Base-by-base conservation (phyloP, 1,139 yeast genomes). In the Candida sp. region DNA sequence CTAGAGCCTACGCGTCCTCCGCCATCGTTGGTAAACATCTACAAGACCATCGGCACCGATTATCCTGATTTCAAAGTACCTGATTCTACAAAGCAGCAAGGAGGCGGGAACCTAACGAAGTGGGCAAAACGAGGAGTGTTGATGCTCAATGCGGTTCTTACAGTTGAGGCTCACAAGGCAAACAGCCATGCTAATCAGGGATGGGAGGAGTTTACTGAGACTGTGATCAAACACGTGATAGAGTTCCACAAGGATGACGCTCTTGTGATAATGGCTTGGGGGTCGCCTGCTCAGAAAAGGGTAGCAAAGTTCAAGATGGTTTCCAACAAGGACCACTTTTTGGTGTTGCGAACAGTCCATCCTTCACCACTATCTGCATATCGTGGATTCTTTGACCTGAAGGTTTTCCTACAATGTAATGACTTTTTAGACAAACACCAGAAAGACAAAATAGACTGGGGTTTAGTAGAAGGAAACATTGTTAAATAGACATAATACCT, bases 41-140 rank as follows among this genome's bases (percentile, higher is more conserved):
- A 88, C 75, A 94, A 92, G 64, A 86, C 91, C 11, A 69, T 94
- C 17, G 72, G 78, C 48, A 78, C 75, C 34, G 96, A 92, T 65
- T 94, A 85, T 61, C 89, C 96, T 0, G 83, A 84, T 17, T 92
- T 90, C 61, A 69, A 68, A 48, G 68, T 78, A 2, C 94, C 96
- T 0, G 69, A 71, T 11, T 74, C 72, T 54, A 68, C 69, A 5
- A 71, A 69, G 9, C 62, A 48, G 7, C 74, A 75, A 1, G 78
- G 79, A 7, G 80, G 80, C 4, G 97, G 97, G 0, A 85, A 89
- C 57, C 72, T 94, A 52, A 84, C 90, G 0, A 77, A 80, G 44
- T 96, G 99, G 99, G 92, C 98, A 2, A 63, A 80, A 47, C 86
- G 88, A 58, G 99, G 99, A 3, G 98, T 96, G 3, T 73, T 96